These are phyloP conservation scores for Citrus australasica DNA, from an alignment of 345 rosid genomes.

Conservation along the genomic window DNA sequence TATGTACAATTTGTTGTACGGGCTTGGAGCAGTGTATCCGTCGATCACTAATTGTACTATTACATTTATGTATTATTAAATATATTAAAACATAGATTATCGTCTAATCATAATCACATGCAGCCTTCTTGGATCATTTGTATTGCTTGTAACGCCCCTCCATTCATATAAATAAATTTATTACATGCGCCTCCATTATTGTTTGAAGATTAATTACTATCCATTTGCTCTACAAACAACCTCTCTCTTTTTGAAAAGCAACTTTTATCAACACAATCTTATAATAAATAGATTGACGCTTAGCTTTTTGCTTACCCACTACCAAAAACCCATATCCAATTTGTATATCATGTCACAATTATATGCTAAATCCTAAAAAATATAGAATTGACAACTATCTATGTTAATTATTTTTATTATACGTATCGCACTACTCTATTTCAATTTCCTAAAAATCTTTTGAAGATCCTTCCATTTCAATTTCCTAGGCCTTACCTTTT, in stretches of 20 bases:
- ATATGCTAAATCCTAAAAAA: not conserved
- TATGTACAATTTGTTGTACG: slow-evolving; percentile 4
- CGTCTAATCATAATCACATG: not conserved
- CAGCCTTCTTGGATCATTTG: not conserved
- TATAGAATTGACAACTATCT: not conserved
- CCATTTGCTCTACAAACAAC: not conserved
- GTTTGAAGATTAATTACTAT: too few relatives aligned
- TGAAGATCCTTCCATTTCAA: not conserved
- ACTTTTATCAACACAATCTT: not conserved
- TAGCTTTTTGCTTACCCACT: not conserved
- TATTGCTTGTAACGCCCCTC: not conserved
- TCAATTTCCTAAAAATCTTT: not conserved
- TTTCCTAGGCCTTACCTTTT: not conserved
- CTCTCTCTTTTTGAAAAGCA: not conserved
- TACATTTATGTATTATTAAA: not conserved
- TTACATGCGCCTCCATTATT: not conserved
- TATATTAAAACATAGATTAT: not conserved
- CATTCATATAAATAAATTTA: not conserved
- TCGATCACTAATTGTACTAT: not conserved
- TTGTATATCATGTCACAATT: not conserved
- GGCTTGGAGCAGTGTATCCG: not conserved
- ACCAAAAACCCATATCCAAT: not conserved
- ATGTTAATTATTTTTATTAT: too few relatives aligned
- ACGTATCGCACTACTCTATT: not conserved
- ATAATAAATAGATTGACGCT: not conserved